Percentiles rank a stretch among this genome's conserved stretches.
These are phyloP conservation scores for Pseudopyricularia cyperi DNA, from an alignment of 2,329 filamentous ascomycete species.

Conservation along the genomic window DNA sequence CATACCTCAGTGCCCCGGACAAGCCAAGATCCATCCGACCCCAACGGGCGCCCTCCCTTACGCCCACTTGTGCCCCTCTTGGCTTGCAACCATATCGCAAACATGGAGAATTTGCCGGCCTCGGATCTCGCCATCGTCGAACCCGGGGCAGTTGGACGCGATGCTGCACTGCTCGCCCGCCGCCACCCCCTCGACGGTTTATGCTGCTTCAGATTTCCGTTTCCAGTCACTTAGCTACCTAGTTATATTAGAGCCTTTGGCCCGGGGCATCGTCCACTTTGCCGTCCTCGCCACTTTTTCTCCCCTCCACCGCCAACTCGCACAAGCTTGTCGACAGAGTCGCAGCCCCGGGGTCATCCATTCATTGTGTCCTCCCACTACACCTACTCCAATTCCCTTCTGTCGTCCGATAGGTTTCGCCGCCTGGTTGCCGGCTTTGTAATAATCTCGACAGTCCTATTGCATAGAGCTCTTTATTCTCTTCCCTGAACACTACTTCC, in stretches of 20 bases:
- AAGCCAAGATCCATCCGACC: not conserved
- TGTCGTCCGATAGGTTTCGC: not conserved
- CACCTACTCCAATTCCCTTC: not conserved
- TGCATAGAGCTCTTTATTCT: not conserved
- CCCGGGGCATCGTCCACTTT: not conserved
- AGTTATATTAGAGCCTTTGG: not conserved
- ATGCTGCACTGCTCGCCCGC: not conserved
- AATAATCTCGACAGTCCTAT: not conserved
- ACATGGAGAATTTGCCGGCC: not conserved
- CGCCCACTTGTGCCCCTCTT: not conserved
- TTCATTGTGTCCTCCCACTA: not conserved
- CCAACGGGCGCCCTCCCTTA: not conserved
- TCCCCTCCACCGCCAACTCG: not conserved
- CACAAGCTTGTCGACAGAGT: slow-evolving; percentile 1
- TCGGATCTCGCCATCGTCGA: not conserved
- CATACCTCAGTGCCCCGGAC: not conserved
- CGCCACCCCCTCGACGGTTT: not conserved
- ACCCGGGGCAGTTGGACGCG: not conserved
- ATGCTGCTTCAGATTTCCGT: not conserved
- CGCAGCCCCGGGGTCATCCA: not conserved
- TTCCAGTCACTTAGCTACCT: not conserved
- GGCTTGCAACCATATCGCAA: not conserved
- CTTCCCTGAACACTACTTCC: not conserved
- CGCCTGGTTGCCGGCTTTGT: not conserved
- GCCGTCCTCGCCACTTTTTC: not conserved